Evolutionary conservation across 1,284 basidiomycete species (phyloP), one percentile per base, ranked within the genome.

Genomic region (Sporisorium scitamineum): DNA sequence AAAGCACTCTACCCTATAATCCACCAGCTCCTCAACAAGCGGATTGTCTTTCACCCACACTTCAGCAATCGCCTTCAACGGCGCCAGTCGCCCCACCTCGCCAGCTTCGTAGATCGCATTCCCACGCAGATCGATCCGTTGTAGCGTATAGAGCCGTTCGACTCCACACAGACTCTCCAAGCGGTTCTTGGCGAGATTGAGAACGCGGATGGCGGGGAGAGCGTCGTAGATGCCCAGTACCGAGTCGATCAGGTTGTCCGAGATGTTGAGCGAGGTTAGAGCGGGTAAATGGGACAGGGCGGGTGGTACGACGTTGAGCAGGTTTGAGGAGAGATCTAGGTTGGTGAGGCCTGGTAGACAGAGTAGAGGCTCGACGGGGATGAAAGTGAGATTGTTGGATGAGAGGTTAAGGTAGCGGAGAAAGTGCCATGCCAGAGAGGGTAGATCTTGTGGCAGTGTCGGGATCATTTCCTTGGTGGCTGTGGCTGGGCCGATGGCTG

Each of bases 181-280:
- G 2, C 96, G 91, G 83, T 99, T 99, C 34, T 74, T 63, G 53
- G 79, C 63, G 9, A 85, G 64, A 50, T 82, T 83, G 47, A 84
- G 78, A n/a, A 70, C 70, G 27, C 63, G 64, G 27, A 85, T 75
- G 5, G 56, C 57, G 5, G 70, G 62, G 0, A 85, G 39, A 0
- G 79, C 47, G 20, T 67, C 58, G 65, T 79, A 82, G 70, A 84
- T 94, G 29, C 93, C 93, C 4, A 95, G 89, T 18, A 97, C 92
- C 7, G 95, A 95, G 80, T 96, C 94, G 77, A 99, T 95, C 90
- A 98, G 92, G 87, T 99, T 98, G 86, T 95, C 92, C 18, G 92
- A 89, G 20, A 99, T 89, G 86, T 97, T 96, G 80, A 99, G 91
- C 32, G 92, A 93, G 48, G 90, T 87, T 52, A 98, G 92, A 69